Base-by-base conservation (phyloP, 345 rosid species). In the Lumnitzera racemosa region DNA sequence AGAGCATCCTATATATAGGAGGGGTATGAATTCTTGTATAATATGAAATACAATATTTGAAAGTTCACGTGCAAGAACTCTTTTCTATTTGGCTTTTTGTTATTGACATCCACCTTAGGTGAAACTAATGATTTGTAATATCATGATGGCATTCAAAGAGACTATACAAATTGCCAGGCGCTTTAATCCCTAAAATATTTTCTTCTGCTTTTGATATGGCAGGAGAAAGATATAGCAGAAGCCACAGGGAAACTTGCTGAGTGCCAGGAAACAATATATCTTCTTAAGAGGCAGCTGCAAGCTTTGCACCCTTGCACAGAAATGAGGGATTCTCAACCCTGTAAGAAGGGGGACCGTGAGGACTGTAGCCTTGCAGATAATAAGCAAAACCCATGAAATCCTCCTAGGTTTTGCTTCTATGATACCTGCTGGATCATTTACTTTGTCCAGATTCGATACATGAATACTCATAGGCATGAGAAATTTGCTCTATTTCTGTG, bases 241-340 rank as follows among this genome's bases (percentile, higher is more conserved):
- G 85, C 95, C 23, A 74, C 86, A 56, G 86, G 80, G 69, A 89
- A 83, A 75, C 84, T 89, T 41, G 90, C 86, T 17, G 91, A 82
- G 69, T 84, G 96, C 61, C 95, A 87, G 54, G 89, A 87, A 63
- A 87, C 88, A 10, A 84, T 89, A 55, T 74, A 68, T 66, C 74
- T 89, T 69, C 84, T 89, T 0, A 83, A 89, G 63, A 84, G 68
- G 76, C 89, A 89, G 61, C 68, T 89, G 69, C 78, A 83, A 58
- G 73, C 85, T 9, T 61, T 87, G 55, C 76, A 68, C 13, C 85
- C 88, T 55, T 88, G 67, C 48, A 16, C 73, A 64, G 80, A 70
- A 46, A 53, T 48, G 27, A 13, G 36, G 27, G 72, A 56, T 43
- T 49, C 71, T 66, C 77, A 47, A 3, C 55, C 67, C 24, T 56